A percentile compares a stretch with the other conserved stretches of the same genome.
phyloP scores from a whole-genome alignment of 1,139 yeast species.

The Casaregolazyma lundiana region DNA sequence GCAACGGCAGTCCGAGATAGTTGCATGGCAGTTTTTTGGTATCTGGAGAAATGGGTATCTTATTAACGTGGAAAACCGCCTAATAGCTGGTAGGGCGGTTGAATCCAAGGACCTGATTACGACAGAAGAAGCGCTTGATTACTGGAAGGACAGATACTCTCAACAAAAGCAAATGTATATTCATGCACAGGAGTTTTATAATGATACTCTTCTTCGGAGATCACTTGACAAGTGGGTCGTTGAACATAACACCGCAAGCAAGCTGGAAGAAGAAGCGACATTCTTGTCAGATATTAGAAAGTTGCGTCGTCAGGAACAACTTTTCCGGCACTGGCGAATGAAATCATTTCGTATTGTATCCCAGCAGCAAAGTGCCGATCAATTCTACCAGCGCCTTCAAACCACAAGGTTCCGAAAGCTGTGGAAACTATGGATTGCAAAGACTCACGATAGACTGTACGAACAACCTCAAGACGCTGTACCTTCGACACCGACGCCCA shows the following conservation, averaged over 20 bases:
- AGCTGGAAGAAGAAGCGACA: slow-evolving; percentile 14
- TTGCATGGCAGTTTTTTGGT: neutral
- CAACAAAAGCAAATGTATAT: neutral
- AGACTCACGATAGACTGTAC: slow-evolving; percentile 12
- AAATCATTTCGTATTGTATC: slow-evolving; percentile 23
- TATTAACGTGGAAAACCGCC: neutral
- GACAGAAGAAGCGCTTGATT: neutral
- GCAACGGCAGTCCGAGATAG: neutral
- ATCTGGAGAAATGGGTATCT: slow-evolving; percentile 9
- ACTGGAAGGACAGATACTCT: slow-evolving; percentile 1
- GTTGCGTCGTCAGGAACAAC: slow-evolving; percentile 15
- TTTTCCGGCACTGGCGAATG: slow-evolving; percentile 26
- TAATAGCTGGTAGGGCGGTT: slow-evolving; percentile 5
- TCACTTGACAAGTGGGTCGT: slow-evolving; percentile 4
- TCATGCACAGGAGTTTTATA: slow-evolving; percentile 2
- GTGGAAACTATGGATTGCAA: slow-evolving; percentile 26
- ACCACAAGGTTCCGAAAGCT: slow-evolving; percentile 19
- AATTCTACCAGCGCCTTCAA: slow-evolving; percentile 19
- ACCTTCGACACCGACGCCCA: slow-evolving; percentile 5
- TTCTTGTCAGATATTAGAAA: slow-evolving; percentile 15
- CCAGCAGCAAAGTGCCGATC: slow-evolving; percentile 23
- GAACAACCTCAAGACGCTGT: neutral
- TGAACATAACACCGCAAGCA: slow-evolving; percentile 1
- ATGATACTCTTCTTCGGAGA: neutral
- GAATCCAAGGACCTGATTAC: neutral